phyloP scores from a whole-genome alignment of 75 land plant species.

The Cupressus sempervirens region DNA sequence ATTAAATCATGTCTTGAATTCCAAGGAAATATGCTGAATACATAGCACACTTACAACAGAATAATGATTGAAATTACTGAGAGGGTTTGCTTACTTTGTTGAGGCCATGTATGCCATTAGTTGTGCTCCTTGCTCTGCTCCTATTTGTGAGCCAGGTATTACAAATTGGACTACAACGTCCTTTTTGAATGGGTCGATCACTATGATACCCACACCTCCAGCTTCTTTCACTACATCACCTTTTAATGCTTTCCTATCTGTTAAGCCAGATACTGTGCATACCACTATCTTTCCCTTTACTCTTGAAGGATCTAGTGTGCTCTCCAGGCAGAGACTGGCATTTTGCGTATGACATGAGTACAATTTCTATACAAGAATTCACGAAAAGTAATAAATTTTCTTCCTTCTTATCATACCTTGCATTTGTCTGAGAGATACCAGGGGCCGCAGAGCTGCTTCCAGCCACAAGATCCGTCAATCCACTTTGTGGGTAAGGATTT shows the following conservation, averaged over 20 bases:
- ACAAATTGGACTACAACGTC: conserved; percentile 27
- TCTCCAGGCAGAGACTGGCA: conserved; percentile 37
- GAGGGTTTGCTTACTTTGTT: conserved; percentile 24
- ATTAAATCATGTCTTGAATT: no score
- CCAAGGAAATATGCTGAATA: no score
- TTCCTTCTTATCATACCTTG: conserved; percentile 18
- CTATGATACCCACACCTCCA: conserved; percentile 58
- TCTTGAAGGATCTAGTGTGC: conserved; percentile 34
- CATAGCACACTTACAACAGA: no score
- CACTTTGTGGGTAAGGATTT: conserved; percentile 17
- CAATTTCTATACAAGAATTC: not conserved
- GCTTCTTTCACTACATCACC: conserved; percentile 27
- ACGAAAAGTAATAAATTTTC: no score
- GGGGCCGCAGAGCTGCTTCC: conserved; percentile 29
- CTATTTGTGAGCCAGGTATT: conserved; percentile 29
- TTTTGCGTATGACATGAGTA: not conserved
- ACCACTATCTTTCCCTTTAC: conserved; percentile 53
- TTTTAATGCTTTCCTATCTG: conserved; percentile 18
- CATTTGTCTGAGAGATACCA: conserved; percentile 23
- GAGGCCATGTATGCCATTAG: conserved; percentile 40
- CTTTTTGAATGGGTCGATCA: conserved; percentile 24
- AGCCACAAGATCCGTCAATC: conserved; percentile 15
- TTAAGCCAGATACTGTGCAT: conserved; percentile 21
- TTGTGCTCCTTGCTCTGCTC: conserved; percentile 24
- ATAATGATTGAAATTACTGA: not conserved